Evolutionary conservation across 2,329 filamentous ascomycete species (phyloP).

Genomic region (Cladophialophora bantiana): DNA sequence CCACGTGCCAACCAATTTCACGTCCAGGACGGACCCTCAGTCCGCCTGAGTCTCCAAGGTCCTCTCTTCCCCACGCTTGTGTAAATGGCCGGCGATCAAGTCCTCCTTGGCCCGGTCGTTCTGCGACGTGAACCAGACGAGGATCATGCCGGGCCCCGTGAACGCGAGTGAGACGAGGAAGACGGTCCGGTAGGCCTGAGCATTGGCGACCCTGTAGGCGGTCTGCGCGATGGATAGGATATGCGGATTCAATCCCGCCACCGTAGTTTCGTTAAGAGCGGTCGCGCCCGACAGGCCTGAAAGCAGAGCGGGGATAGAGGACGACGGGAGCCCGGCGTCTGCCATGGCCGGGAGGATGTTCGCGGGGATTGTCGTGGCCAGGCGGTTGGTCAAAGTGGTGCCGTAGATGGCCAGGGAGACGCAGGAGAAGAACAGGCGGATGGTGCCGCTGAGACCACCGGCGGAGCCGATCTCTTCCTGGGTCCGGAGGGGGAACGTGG

Average conservation of each 20-base stretch:
- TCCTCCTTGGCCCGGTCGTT: neutral
- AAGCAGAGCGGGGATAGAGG: neutral
- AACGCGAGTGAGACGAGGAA: conserved; percentile 6
- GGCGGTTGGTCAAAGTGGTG: conserved; percentile 18
- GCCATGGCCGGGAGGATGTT: neutral
- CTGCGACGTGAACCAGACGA: neutral
- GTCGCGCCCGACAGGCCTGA: neutral
- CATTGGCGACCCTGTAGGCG: neutral
- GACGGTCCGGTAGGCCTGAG: neutral
- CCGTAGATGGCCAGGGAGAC: conserved; percentile 7
- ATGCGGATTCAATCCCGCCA: neutral
- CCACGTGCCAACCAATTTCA: too few species aligned
- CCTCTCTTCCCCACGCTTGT: neutral
- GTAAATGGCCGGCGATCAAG: neutral
- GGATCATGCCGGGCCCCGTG: neutral
- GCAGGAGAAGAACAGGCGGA: neutral
- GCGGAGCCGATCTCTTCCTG: conserved; percentile 23
- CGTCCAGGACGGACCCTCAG: too few species aligned
- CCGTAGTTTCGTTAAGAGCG: too few species aligned
- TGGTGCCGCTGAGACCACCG: conserved; percentile 14
- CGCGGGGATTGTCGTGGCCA: neutral
- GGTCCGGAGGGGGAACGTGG: conserved; percentile 4
- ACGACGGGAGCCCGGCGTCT: conserved; percentile 2
- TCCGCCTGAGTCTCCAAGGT: too few species aligned
- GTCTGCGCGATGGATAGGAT: neutral